These are phyloP conservation scores for Elongisporangium prolatum DNA, from an alignment of 352 stramenopile genomes.

Conservation along the genomic window DNA sequence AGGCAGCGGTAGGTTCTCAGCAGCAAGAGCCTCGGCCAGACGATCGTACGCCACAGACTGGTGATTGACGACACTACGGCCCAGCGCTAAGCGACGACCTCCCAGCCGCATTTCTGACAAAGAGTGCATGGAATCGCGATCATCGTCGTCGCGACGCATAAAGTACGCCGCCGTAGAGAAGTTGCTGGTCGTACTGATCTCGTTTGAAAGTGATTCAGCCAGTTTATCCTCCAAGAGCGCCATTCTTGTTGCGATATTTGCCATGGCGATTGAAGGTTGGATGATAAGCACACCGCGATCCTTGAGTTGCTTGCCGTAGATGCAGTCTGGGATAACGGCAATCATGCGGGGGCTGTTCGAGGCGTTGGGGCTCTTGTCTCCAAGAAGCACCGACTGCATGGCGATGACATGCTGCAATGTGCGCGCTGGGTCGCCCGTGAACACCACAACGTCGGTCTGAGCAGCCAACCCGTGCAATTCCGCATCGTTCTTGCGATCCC, in stretches of 20 bases:
- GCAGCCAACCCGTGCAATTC: slow-evolving; percentile 27
- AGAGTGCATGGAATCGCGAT: slow-evolving; percentile 23
- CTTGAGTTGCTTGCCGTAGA: slow-evolving; percentile 30
- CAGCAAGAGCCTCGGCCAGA: slow-evolving; percentile 26
- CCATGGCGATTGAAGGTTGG: slow-evolving; percentile 54
- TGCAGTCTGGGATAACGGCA: slow-evolving; percentile 39
- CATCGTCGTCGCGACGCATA: slow-evolving; percentile 29
- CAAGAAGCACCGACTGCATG: slow-evolving; percentile 36
- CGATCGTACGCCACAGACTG: slow-evolving; percentile 57
- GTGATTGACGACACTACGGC: slow-evolving; percentile 56
- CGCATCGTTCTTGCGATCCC: slow-evolving; percentile 17
- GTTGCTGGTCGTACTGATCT: slow-evolving; percentile 41
- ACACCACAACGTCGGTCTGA: slow-evolving; percentile 51
- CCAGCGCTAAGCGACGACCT: slow-evolving; percentile 29
- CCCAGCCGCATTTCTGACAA: slow-evolving; percentile 37
- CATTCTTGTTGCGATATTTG: slow-evolving; percentile 63
- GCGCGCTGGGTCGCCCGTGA: slow-evolving; percentile 43
- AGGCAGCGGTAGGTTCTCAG: slow-evolving; percentile 39
- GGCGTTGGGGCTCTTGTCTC: slow-evolving; percentile 7
- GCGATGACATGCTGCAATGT: slow-evolving; percentile 44
- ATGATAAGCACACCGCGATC: slow-evolving; percentile 52
- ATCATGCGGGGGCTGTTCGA: slow-evolving; percentile 39
- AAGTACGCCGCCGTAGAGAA: slow-evolving; percentile 55
- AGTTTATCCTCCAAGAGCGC: slow-evolving; percentile 44
- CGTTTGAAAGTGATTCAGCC: slow-evolving; percentile 28